Base-by-base conservation (phyloP, 345 rosid genomes). In the Tarenaya hassleriana region DNA sequence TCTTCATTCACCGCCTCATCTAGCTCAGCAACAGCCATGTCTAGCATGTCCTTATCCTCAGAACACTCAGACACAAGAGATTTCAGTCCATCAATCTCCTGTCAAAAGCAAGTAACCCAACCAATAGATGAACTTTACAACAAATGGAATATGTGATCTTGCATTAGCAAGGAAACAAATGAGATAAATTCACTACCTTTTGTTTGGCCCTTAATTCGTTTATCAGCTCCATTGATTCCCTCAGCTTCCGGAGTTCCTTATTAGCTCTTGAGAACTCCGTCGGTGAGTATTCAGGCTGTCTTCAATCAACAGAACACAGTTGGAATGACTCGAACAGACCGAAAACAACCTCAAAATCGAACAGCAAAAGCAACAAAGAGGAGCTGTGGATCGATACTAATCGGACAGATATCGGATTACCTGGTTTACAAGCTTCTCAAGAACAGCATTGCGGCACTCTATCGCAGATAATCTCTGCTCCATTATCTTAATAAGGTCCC, bases 251-350 rank as follows among this genome's bases (percentile, higher is more conserved):
- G 46, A 88, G 81, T 68, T 92, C 98, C 68, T 88, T 88, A 66
- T 85, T 92, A 56, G 94, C 94, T n/a, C n/a, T n/a, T n/a, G n/a
- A n/a, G n/a, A n/a, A n/a, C n/a, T n/a, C n/a, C n/a, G n/a, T n/a
- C n/a, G n/a, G 90, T 1, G 85, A 81, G 69, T 75, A 79, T 72
- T 88, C 97, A 41, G 91, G 94, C 97, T 88, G 83, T 81, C 90
- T 85, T 85, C 74, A 69, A 66, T 56, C 77, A 78, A 75, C 47
- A 64, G 8, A 56, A 20, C 34, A 62, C 43, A 56, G 37, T 45
- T 53, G 13, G 57, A n/a, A n/a, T n/a, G n/a, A n/a, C n/a, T n/a
- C n/a, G n/a, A n/a, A n/a, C n/a, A n/a, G n/a, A n/a, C n/a, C n/a
- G n/a, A n/a, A n/a, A n/a, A n/a, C n/a, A n/a, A n/a, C n/a, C n/a